A percentile compares a stretch with the other conserved stretches of the same genome.
Evolutionary conservation across 257 asterid species (phyloP).

Genomic region (Cordia subcordata): DNA sequence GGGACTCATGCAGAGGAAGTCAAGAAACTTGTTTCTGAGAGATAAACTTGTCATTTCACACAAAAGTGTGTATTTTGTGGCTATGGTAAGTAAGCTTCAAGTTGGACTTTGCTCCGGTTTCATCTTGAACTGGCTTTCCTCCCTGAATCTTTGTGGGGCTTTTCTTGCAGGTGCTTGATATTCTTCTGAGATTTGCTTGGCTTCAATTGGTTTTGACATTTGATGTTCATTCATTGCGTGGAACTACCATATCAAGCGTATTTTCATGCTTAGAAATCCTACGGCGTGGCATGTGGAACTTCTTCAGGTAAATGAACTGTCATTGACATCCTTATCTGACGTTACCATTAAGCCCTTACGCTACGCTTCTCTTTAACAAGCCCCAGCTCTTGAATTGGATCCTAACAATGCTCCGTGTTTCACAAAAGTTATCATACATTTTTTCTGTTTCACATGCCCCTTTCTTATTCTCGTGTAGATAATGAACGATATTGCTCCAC

Average conservation of each 20-base stretch:
- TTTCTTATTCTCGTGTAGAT: no score
- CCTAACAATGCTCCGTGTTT: no score
- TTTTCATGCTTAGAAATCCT: constrained; percentile 70
- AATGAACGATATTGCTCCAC: no score
- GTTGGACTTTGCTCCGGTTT: neutral
- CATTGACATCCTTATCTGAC: neutral
- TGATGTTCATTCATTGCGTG: constrained; percentile 49
- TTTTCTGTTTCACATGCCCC: no score
- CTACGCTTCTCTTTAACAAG: no score
- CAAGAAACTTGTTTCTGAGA: constrained; percentile 58
- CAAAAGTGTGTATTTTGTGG: constrained; percentile 54
- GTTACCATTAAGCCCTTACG: no score
- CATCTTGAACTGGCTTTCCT: neutral
- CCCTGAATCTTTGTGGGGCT: constrained; percentile 1
- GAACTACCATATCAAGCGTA: constrained; percentile 40
- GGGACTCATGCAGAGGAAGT: constrained; percentile 70
- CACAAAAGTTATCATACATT: no score
- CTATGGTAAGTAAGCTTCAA: constrained; percentile 56
- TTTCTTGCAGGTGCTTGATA: constrained; percentile 55
- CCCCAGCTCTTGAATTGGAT: no score
- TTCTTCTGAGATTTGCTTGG: constrained; percentile 82
- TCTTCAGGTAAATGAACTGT: constrained; percentile 59
- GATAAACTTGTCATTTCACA: constrained; percentile 52
- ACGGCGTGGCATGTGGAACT: constrained; percentile 89
- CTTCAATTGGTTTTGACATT: constrained; percentile 53